Evolutionary conservation across 805 yeast species (phyloP).

Genomic region (Candida sakaeoensis): DNA sequence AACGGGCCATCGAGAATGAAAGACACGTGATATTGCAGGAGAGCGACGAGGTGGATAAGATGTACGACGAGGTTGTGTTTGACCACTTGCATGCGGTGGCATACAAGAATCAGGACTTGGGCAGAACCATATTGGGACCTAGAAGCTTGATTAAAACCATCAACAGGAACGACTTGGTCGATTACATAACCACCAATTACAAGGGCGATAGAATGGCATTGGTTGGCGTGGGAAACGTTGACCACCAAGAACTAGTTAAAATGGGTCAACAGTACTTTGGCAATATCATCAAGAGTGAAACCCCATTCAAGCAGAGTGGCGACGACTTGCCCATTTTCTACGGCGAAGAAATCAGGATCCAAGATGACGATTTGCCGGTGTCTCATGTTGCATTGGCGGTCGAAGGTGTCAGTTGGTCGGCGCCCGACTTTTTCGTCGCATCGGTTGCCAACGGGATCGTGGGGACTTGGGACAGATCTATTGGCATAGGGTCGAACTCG

Average conservation of each 20-base stretch:
- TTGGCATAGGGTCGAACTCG: conserved; percentile 77
- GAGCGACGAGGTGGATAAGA: conserved; percentile 95
- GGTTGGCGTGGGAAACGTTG: conserved; percentile 94
- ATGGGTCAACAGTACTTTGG: conserved; percentile 78
- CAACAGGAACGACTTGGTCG: conserved; percentile 67
- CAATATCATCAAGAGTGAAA: conserved; percentile 54
- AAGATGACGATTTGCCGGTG: conserved; percentile 77
- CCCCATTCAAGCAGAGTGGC: conserved; percentile 71
- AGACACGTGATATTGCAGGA: conserved; percentile 95
- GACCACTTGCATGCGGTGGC: conserved; percentile 95
- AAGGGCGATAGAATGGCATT: conserved; percentile 96
- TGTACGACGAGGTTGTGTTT: conserved; percentile 97
- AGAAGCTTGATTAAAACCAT: conserved; percentile 81
- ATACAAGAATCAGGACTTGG: conserved; percentile 85
- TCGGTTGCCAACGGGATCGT: conserved; percentile 94
- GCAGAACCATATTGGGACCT: conserved; percentile 96
- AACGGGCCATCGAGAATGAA: conserved; percentile 86
- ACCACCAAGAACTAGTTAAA: conserved; percentile 77
- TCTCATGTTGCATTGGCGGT: conserved; percentile 92
- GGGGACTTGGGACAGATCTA: conserved; percentile 95
- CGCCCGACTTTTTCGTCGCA: conserved; percentile 92
- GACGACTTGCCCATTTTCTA: conserved; percentile 74
- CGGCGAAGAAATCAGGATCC: conserved; percentile 82
- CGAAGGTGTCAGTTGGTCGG: conserved; percentile 98
- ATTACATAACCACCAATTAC: conserved; percentile 81